phyloP scores from a whole-genome alignment of 306 rosid genomes.

The Oemleria cerasiformis region DNA sequence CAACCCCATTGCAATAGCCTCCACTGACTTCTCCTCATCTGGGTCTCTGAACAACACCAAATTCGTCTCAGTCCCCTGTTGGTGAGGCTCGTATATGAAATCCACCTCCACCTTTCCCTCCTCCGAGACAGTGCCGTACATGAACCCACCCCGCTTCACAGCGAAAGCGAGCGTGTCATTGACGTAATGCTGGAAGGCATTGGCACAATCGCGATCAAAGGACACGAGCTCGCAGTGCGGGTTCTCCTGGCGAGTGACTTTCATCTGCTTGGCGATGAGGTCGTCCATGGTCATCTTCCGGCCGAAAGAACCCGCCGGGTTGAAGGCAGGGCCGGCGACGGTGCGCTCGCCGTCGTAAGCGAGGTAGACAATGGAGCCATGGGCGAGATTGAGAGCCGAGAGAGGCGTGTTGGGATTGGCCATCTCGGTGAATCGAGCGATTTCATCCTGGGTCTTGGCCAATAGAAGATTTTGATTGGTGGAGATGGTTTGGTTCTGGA shows the following conservation, averaged over 20 bases:
- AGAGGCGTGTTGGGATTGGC: constrained; percentile 47
- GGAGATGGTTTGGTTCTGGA: constrained; percentile 76
- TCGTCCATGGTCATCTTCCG: constrained; percentile 99
- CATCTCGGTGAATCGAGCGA: constrained; percentile 70
- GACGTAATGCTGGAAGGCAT: constrained; percentile 85
- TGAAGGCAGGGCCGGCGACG: constrained; percentile 62
- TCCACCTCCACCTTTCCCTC: constrained; percentile 82
- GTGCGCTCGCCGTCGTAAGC: constrained; percentile 79
- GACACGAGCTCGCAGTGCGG: constrained; percentile 87
- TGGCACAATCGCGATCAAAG: constrained; percentile 88
- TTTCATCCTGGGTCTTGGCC: constrained; percentile 57
- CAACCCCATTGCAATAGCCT: constrained; percentile 77
- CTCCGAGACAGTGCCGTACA: constrained; percentile 83
- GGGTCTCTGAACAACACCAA: constrained; percentile 57
- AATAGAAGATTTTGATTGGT: constrained; percentile 74
- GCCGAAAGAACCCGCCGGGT: constrained; percentile 88
- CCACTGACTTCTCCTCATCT: constrained; percentile 77
- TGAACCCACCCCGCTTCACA: constrained; percentile 83
- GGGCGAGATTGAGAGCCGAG: constrained; percentile 57
- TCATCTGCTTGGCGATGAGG: constrained; percentile 91
- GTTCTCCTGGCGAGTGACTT: constrained; percentile 77
- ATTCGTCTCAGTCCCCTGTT: constrained; percentile 73
- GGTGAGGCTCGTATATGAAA: constrained; percentile 94
- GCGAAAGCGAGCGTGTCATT: constrained; percentile 83
- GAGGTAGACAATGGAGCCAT: constrained; percentile 72